These are phyloP conservation scores for Rosa chinensis DNA, from an alignment of 306 rosid species.

Conservation along the genomic window DNA sequence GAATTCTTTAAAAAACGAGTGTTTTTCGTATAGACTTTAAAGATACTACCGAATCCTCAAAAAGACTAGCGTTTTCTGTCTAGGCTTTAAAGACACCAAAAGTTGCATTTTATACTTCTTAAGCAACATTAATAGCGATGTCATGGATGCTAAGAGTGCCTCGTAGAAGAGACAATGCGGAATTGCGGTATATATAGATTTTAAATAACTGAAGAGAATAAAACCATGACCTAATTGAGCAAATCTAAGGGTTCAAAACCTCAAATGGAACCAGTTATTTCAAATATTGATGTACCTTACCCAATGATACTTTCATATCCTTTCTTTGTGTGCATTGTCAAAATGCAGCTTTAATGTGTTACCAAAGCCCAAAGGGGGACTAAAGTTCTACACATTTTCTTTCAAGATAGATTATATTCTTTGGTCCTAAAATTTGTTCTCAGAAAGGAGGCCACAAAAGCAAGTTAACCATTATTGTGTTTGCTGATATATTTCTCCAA, in stretches of 20 bases:
- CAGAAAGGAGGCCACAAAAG: conserved; percentile 52
- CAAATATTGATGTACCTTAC: not conserved
- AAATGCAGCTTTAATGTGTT: conserved; percentile 32
- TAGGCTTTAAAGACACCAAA: too few species aligned
- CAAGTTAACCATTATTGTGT: conserved; percentile 46
- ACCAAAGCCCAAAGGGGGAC: conserved; percentile 24
- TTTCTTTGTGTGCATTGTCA: conserved; percentile 19
- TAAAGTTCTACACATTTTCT: conserved; percentile 43
- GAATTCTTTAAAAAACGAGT: too few species aligned
- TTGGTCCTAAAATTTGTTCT: conserved; percentile 41
- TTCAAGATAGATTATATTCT: conserved; percentile 33
- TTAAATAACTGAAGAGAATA: not conserved
- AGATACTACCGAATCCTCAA: too few species aligned
- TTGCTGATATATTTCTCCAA: conserved; percentile 26
- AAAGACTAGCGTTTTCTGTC: too few species aligned
- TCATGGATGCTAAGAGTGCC: too few species aligned
- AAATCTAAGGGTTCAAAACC: not conserved
- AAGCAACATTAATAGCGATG: too few species aligned
- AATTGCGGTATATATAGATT: too few species aligned
- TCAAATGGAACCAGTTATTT: not conserved
- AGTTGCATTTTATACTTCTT: too few species aligned
- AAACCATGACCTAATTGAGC: not conserved
- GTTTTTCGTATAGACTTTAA: too few species aligned
- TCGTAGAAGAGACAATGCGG: too few species aligned
- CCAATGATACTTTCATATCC: not conserved